These are phyloP conservation scores for Cladosporium cucumerinum DNA, from an alignment of 2,329 filamentous ascomycete genomes.

Conservation along the genomic window DNA sequence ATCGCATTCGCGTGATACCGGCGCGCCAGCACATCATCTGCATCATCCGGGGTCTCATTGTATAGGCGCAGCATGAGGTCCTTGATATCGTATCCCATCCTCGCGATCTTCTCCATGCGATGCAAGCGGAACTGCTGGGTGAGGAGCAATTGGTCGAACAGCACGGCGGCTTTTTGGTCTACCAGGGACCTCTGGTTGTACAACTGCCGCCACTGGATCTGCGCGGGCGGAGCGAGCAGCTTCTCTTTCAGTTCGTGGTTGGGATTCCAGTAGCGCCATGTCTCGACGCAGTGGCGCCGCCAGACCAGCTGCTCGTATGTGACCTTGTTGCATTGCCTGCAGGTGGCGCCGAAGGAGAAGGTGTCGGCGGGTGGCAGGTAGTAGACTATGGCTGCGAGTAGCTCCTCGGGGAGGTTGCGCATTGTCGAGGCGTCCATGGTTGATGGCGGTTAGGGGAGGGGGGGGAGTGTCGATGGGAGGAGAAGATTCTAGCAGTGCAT, in stretches of 20 bases:
- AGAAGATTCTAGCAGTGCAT: not conserved
- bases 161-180: constrained; percentile 33
- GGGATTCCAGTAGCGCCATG: constrained; percentile 73
- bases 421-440: constrained; percentile 18
- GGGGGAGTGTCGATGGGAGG: not conserved
- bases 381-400: constrained; percentile 74
- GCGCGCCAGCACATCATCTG: constrained; percentile 73
- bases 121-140: constrained; percentile 67
- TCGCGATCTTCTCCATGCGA: constrained; percentile 67
- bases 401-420: constrained; percentile 68
- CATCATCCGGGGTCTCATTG: constrained; percentile 55
- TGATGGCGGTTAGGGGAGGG: too few species aligned
- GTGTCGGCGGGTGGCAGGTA: constrained; percentile 54
- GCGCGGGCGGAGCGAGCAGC: constrained; percentile 37
- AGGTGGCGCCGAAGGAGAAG: constrained; percentile 56
- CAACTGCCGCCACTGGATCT: constrained; percentile 62
- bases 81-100: constrained; percentile 81
- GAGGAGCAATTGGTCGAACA: constrained; percentile 66
- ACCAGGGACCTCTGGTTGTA: constrained; percentile 37
- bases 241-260: constrained; percentile 60
- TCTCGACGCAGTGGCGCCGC: constrained; percentile 67
- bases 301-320: constrained; percentile 73
- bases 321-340: constrained; percentile 61
- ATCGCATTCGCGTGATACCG: constrained; percentile 72
- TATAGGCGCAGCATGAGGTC: constrained; percentile 69